Evolutionary conservation across 306 rosid species (phyloP), one percentile per base, ranked within the genome.

Genomic region (Carpinus fangiana): DNA sequence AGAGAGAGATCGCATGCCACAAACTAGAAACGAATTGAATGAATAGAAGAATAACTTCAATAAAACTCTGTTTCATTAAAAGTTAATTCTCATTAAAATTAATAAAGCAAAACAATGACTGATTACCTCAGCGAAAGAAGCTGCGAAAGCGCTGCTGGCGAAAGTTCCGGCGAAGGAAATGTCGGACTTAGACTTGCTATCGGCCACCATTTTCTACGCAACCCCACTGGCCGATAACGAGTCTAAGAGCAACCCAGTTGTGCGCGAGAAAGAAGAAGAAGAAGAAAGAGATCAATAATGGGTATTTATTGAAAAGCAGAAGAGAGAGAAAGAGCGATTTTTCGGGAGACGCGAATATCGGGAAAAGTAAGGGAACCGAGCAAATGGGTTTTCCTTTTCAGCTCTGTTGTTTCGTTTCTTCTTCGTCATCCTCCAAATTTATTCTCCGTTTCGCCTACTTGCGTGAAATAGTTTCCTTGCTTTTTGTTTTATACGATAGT

Each of bases 81-180:
- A 7, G n/a, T 41, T 41, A 5, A 41, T 41, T 41, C 45, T 41
- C 45, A 41, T 41, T 41, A 55, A 55, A 55, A 55, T 55, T 41
- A 5, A n/a, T 17, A n/a, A 55, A n/a, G 51, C 38, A 41, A 45
- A 34, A 12, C 10, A 12, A 7, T 9, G 20, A 36, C 28, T 59
- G 16, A 73, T 26, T 41, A 92, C 97, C 95, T 92, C 97, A 0
- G 97, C 97, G 50, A 87, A 78, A 77, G 90, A 88, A 66, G 97
- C 95, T 43, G 97, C 85, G 75, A 92, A 92, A 77, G 95, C 95
- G 73, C 97, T 88, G 74, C 90, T 80, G 61, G 88, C 90, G 69
- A 84, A 92, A 36, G 77, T 86, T 74, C 92, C 92, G 31, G 90
- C 95, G 41, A 92, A 86, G 6, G 97, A 92, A 77, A 92, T 86